Base-by-base conservation (phyloP, 2,329 filamentous ascomycete species). In the Fusarium hostae region DNA sequence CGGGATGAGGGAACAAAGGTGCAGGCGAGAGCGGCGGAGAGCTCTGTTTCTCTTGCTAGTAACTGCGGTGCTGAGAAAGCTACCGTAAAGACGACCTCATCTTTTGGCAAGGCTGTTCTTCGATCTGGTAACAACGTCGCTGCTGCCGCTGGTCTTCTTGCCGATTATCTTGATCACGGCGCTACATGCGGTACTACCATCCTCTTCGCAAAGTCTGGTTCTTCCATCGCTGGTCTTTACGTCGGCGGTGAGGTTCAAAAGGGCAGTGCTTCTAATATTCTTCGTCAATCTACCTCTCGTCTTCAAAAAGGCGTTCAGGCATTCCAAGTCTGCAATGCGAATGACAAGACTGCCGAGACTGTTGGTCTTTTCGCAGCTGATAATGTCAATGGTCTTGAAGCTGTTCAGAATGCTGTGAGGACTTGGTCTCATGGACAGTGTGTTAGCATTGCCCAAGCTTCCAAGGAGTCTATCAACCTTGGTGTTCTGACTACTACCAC, bases 171-270 rank as follows among this genome's bases (percentile, higher is more conserved):
- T 4, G 60, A 57, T 8, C 59, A 68, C 16, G 68, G 59, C 3
- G 74, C 73, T 16, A 39, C 60, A 2, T 76, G 74, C 3, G 74
- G 74, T 16, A 58, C 68, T 7, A 76, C 73, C 6, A 70, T 76
- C 10, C 30, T 76, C 5, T 73, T 76, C 30, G 70, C 74, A 47
- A 76, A 76, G 59, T 65, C 72, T n/a, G 74, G 74, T 6, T 55
- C 65, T 15, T 61, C 68, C 3, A 50, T 76, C 28, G 73, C 74
- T 39, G 74, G 74, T 26, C 39, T 76, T 5, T 76, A 76, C n/a
- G 64, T 70, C 2, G 74, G 74, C 15, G 67, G 70, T 3, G 74
- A 76, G 16, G 70, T 76, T 11, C 74, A 76, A 18, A 76, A 76
- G 65, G n/a, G 26, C 4, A 68, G 73, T 10, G 72, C 70, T 41